Evolutionary conservation across 176 grass and related monocot species (phyloP).

Genomic region (Cenchrus purpureus): DNA sequence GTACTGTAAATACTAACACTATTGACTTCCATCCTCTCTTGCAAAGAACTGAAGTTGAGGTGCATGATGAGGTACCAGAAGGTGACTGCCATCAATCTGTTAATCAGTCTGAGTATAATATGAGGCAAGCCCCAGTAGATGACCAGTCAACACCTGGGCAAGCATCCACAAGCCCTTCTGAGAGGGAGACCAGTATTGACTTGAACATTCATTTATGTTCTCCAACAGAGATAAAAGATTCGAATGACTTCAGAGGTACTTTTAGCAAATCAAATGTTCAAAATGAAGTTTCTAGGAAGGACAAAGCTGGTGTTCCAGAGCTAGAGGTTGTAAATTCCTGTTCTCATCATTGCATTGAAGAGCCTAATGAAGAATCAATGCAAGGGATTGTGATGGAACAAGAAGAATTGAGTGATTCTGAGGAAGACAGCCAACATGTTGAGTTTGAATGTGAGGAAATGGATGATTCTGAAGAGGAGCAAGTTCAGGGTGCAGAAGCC

Average conservation of each 20-base stretch:
- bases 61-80: slow-evolving; percentile 38
- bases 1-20: slow-evolving; percentile 61
- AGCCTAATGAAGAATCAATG: slow-evolving; percentile 66
- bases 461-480: slow-evolving; percentile 84
- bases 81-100: slow-evolving; percentile 24
- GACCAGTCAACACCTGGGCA: slow-evolving; percentile 42
- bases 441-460: slow-evolving; percentile 94
- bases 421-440: slow-evolving; percentile 75
- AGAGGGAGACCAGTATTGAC: slow-evolving; percentile 69
- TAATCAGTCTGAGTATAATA: slow-evolving; percentile 43
- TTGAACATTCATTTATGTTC: slow-evolving; percentile 79
- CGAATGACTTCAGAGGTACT: slow-evolving; percentile 41
- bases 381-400: slow-evolving; percentile 93
- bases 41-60: slow-evolving; percentile 63
- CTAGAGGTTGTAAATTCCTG: slow-evolving; percentile 43
- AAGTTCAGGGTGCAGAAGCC: slow-evolving; percentile 44
- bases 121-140: slow-evolving; percentile 40
- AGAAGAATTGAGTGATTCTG: slow-evolving; percentile 92
- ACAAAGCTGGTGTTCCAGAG: slow-evolving; percentile 35
- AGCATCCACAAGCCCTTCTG: slow-evolving; percentile 44
- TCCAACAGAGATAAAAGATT: slow-evolving; percentile 42
- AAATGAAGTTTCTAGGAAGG: slow-evolving; percentile 39
- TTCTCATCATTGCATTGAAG: slow-evolving; percentile 45
- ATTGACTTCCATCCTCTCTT: slow-evolving; percentile 90
- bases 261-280: slow-evolving; percentile 20